Percentiles rank a stretch among this genome's conserved stretches.
Conservation (phyloP, 75 land plant species). For the Cupressus sempervirens region DNA sequence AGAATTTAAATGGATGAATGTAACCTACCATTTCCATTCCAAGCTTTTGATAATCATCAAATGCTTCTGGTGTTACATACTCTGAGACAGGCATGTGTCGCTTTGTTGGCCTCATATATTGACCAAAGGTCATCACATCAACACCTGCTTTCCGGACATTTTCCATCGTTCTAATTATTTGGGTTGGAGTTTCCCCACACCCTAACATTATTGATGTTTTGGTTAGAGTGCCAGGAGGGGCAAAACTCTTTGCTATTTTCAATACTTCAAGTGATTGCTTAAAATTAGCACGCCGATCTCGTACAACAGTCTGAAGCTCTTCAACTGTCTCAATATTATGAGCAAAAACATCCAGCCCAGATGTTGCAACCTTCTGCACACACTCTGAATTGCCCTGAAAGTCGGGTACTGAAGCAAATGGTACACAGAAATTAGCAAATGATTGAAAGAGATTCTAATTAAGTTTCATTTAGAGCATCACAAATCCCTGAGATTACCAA, state of each 20-base stretch:
- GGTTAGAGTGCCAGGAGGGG: constrained; percentile 83
- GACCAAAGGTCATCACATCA: constrained; percentile 98
- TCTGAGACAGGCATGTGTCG: constrained; percentile 98
- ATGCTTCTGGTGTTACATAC: constrained; percentile 94
- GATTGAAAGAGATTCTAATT: background rate
- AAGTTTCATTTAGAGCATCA: constrained; percentile 5
- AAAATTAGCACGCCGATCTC: constrained; percentile 95
- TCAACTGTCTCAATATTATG: constrained; percentile 99
- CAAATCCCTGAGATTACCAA: background rate
- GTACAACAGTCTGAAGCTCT: constrained; percentile 78
- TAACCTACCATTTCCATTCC: constrained; percentile 85
- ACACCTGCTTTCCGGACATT: constrained; percentile 92
- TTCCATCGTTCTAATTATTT: constrained; percentile 83
- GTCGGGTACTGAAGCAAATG: constrained; percentile 71
- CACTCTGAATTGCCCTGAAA: constrained; percentile 80
- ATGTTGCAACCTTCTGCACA: constrained; percentile 86
- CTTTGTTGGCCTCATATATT: constrained; percentile 98
- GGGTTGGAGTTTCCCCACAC: constrained; percentile 95
- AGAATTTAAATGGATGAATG: background rate
- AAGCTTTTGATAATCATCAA: constrained; percentile 70
- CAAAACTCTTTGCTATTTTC: constrained; percentile 76
- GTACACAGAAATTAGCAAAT: background rate
- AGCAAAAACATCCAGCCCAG: constrained; percentile 96
- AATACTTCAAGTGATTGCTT: constrained; percentile 91
- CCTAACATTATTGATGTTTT: constrained; percentile 98